phyloP scores from a whole-genome alignment of 176 grass and related monocot species.

The Rhipidocladum racemiflorum region DNA sequence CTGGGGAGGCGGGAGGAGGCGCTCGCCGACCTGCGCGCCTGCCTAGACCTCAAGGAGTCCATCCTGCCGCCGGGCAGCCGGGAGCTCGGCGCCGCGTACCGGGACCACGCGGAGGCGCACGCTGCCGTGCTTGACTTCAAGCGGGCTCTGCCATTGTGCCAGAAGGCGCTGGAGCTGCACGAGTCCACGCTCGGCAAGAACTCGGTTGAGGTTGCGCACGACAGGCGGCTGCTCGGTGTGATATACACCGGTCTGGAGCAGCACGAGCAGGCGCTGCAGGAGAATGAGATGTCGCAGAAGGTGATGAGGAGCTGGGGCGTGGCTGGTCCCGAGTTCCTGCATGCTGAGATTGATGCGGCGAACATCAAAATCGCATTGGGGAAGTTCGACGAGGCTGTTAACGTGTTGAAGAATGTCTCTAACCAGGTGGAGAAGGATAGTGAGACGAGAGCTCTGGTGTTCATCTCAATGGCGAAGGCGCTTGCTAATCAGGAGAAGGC shows the following conservation, averaged over 20 bases:
- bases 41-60: slow-evolving; percentile 78
- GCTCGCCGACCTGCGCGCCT: slow-evolving; percentile 61
- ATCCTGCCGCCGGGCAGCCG: slow-evolving; percentile 55
- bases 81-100: slow-evolving; percentile 63
- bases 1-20: slow-evolving; percentile 88
- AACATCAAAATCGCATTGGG: slow-evolving; percentile 88
- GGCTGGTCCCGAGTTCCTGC: slow-evolving; percentile 50
- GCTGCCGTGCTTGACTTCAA: slow-evolving; percentile 86
- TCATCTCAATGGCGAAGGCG: slow-evolving; percentile 79
- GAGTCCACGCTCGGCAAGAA: slow-evolving; percentile 62
- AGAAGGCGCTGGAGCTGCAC: slow-evolving; percentile 76
- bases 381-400: slow-evolving; percentile 67
- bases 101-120: slow-evolving; percentile 72
- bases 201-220: slow-evolving; percentile 79
- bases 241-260: slow-evolving; percentile 91
- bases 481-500: slow-evolving; percentile 66
- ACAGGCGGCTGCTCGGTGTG: slow-evolving; percentile 81
- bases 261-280: slow-evolving; percentile 63
- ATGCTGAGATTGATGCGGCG: slow-evolving; percentile 67
- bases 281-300: slow-evolving; percentile 82
- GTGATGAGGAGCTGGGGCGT: slow-evolving; percentile 78
- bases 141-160: slow-evolving; percentile 71
- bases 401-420: slow-evolving; percentile 39
- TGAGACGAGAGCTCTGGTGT: slow-evolving; percentile 67
- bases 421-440: slow-evolving; percentile 56